Percentiles rank a stretch among this genome's conserved stretches.
These are phyloP conservation scores for Candida sojae DNA, from an alignment of 1,139 yeast genomes.

Conservation along the genomic window DNA sequence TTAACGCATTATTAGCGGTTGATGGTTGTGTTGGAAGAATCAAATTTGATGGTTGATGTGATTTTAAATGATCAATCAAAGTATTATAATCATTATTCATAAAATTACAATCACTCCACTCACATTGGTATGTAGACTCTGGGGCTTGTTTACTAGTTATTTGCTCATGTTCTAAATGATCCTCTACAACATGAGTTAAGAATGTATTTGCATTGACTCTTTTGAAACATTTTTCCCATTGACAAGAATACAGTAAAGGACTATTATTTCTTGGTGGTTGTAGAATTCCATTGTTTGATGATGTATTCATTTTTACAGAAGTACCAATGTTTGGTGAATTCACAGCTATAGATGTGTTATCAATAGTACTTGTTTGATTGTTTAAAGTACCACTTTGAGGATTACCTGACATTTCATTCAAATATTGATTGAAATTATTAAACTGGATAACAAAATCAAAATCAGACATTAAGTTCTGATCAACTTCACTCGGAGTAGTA, in stretches of 20 bases:
- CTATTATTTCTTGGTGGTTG: not conserved
- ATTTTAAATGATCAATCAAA: slow-evolving; percentile 61
- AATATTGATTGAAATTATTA: slow-evolving; percentile 32
- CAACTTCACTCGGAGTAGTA: slow-evolving; percentile 6
- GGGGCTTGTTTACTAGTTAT: not conserved
- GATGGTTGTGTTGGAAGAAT: slow-evolving; percentile 5
- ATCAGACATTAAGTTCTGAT: slow-evolving; percentile 30
- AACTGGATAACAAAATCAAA: slow-evolving; percentile 47
- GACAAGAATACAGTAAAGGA: slow-evolving; percentile 32
- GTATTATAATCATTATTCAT: slow-evolving; percentile 51
- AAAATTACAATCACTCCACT: slow-evolving; percentile 72
- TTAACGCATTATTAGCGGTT: slow-evolving; percentile 11
- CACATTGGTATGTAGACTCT: slow-evolving; percentile 48
- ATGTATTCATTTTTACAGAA: not conserved
- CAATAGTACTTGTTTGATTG: not conserved
- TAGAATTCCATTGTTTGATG: not conserved
- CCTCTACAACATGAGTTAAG: slow-evolving; percentile 56
- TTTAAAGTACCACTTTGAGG: not conserved
- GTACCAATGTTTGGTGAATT: not conserved
- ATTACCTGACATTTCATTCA: slow-evolving; percentile 9
- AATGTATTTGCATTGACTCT: slow-evolving; percentile 46
- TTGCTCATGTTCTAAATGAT: slow-evolving; percentile 49
- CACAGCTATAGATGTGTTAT: not conserved
- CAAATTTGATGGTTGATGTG: slow-evolving; percentile 40
- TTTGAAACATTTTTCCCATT: slow-evolving; percentile 58